Evolutionary conservation across 176 grass and related monocot genomes (phyloP), one percentile per base, ranked within the genome.

Genomic region (Ampelocalamus luodianensis): DNA sequence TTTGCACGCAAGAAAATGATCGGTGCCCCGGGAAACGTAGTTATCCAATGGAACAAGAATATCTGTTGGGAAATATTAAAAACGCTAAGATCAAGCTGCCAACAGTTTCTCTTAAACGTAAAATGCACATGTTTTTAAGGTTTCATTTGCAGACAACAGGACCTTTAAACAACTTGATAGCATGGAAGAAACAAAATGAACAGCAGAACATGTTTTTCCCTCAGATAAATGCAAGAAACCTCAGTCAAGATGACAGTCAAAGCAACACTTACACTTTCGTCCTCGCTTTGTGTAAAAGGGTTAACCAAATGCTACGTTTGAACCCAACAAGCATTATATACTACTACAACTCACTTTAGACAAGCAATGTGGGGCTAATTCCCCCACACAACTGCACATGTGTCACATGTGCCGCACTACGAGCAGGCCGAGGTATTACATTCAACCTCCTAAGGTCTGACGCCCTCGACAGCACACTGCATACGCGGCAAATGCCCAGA

Each of bases 21-120:
- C 85, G 10, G 90, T 94, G 74, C 92, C 77, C 23, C 94, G 88
- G 29, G 94, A 97, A 88, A 97, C 92, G 53, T 92, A 97, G 62
- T 97, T 97, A 46, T 94, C 94, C 81, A 97, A 72, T 13, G 94
- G 94, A 85, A 97, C 92, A 88, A 97, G 90, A 84, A 94, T 97
- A 90, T 92, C 94, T 97, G 72, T 53, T 36, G 34, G 56, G 29
- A 39, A 34, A 79, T 34, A 82, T 68, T 74, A 38, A n/a, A 71
- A 53, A 56, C 5, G 5, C 9, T 78, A 81, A 90, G 72, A 23
- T 8, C 56, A 83, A 74, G 46, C 5, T 17, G 2, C 26, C 65
- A 83, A 72, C 1, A 60, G 12, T 40, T 14, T 68, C 43, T 85
- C 18, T 22, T 77, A 69, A 24, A 81, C 5, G 1, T 50, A 15